Conservation (phyloP, 2,329 filamentous ascomycete genomes). For the Alternaria panax region DNA sequence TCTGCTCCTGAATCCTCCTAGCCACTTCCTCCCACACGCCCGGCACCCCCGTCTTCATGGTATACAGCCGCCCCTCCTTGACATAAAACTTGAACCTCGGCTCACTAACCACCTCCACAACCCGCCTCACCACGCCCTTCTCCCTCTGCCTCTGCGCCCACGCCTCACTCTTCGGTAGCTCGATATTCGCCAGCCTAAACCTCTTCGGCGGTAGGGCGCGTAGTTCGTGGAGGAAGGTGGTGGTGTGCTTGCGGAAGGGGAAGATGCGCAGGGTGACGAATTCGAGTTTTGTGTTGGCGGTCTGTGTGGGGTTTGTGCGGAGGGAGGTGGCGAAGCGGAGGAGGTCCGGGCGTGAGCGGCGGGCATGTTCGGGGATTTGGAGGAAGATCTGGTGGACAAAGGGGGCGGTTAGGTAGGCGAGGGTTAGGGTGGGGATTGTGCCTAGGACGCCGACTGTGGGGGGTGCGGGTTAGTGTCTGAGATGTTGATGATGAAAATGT, state of each 20-base stretch:
- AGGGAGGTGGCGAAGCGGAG: constrained; percentile 31
- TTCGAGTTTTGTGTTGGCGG: constrained; percentile 41
- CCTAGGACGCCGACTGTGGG: constrained; percentile 39
- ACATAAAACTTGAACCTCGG: constrained; percentile 47
- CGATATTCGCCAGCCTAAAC: constrained; percentile 45
- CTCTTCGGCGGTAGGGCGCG: constrained; percentile 38
- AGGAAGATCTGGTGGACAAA: constrained; percentile 46
- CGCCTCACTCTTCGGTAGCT: constrained; percentile 32
- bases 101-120: constrained; percentile 38
- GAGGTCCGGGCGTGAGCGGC: constrained; percentile 34
- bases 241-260: constrained; percentile 41
- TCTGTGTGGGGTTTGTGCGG: constrained; percentile 20
- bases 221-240: constrained; percentile 40
- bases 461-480: background rate
- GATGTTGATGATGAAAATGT: background rate
- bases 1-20: constrained; percentile 38
- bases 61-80: constrained; percentile 42
- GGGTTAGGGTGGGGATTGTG: constrained; percentile 41
- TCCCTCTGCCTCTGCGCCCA: constrained; percentile 30
- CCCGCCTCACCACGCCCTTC: constrained; percentile 25
- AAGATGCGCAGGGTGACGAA: constrained; percentile 48
- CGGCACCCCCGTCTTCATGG: constrained; percentile 41
- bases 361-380: constrained; percentile 41
- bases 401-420: constrained; percentile 48
- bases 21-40: constrained; percentile 49